Base-by-base conservation (phyloP, 257 asterid genomes). In the Asclepias syriaca region DNA sequence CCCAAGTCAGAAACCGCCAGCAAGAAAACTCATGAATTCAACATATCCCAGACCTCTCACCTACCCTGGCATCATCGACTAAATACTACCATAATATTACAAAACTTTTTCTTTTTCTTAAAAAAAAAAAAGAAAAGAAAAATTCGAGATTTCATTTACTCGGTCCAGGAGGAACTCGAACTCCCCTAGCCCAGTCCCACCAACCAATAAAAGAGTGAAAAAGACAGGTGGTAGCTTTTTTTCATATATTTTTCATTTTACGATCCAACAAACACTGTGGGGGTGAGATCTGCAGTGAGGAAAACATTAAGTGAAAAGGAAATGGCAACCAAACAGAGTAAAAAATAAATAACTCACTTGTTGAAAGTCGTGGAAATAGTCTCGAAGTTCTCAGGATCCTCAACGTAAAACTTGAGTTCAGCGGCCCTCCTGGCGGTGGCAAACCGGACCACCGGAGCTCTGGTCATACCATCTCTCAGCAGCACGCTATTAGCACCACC, bases 371-470 rank as follows among this genome's bases (percentile, higher is more conserved):
- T 74, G n/a, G 89, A 61, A 11, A 87, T 75, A 46, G 86, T 84
- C 45, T 84, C 87, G 22, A 77, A 83, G 69, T 87, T 84, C 72
- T 54, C 0, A 15, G 83, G 84, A 70, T 82, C 83, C 81, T 87
- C 91, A 80, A 87, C 57, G 77, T 72, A 87, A 68, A 87, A 73
- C 69, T 82, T 87, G 71, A 87, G 66, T 54, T 87, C 86, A 0
- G 87, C 80, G 6, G 90, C 90, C 67, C 87, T 75, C 68, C 75
- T 83, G 51, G 90, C 87, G 0, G 83, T 77, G 50, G 59, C n/a
- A 71, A 85, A 85, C 68, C 90, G 77, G 29, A 85, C 90, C 68
- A 85, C 90, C 16, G 90, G 90, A 74, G 90, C 90, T 68, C 90
- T 85, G 0, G 87, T 85, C 90, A 85, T 84, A 48, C 86, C 87